Conservation (phyloP, 805 yeast species). For the Candida manassasensis region DNA sequence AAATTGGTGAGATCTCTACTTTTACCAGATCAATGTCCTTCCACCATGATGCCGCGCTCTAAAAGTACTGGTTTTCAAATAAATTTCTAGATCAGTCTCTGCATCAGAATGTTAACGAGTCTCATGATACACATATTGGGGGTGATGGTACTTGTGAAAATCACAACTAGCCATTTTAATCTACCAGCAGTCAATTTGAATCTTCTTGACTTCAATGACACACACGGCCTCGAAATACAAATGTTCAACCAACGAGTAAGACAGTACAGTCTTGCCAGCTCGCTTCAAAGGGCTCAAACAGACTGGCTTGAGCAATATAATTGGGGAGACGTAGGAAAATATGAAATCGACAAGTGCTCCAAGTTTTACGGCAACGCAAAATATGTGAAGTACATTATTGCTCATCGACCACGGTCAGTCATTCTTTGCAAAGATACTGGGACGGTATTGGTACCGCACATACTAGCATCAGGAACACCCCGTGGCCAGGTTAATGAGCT, state of each 20-base stretch:
- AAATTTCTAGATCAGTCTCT: no score
- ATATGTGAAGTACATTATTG: neutral
- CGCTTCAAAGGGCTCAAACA: neutral
- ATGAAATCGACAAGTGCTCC: neutral
- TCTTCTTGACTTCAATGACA: neutral
- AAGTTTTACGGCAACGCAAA: neutral
- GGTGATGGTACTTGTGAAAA: neutral
- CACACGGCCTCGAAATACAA: neutral
- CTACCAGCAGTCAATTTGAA: constrained; percentile 1
- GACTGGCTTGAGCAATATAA: neutral
- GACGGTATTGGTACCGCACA: neutral
- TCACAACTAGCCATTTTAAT: neutral
- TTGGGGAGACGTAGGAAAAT: neutral
- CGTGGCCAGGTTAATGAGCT: neutral
- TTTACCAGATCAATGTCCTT: no score
- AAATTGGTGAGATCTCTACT: no score
- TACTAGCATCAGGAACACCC: neutral
- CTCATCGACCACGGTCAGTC: neutral
- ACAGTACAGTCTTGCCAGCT: neutral
- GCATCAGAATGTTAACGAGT: no score
- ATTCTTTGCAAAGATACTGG: constrained; percentile 1
- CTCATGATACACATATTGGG: no score
- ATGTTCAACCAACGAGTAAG: neutral
- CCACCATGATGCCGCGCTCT: no score
- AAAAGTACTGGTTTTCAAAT: no score